A percentile compares a stretch with the other conserved stretches of the same genome.
phyloP scores from a whole-genome alignment of 805 yeast species.

The Candida tibetensis region DNA sequence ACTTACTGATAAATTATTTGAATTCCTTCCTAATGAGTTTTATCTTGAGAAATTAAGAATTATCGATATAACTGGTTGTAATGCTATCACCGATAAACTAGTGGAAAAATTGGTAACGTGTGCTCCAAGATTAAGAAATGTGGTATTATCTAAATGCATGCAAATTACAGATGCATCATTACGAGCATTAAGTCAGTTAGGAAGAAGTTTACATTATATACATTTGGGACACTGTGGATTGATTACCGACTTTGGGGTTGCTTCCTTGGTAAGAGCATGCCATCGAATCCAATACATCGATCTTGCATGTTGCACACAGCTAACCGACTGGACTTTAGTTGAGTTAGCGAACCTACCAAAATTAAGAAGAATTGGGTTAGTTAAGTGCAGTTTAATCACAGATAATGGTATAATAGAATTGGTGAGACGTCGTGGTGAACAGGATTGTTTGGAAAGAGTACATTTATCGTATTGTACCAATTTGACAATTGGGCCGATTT shows the following conservation, averaged over 20 bases:
- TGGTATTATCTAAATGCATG: constrained; percentile 85
- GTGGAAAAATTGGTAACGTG: constrained; percentile 66
- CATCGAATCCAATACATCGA: constrained; percentile 88
- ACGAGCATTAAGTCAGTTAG: constrained; percentile 66
- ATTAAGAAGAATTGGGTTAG: constrained; percentile 87
- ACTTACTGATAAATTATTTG: constrained; percentile 66
- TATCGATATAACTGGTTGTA: constrained; percentile 81
- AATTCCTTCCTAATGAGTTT: constrained; percentile 45
- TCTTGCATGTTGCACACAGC: constrained; percentile 88
- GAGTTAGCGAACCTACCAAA: constrained; percentile 76
- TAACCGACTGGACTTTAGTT: constrained; percentile 77
- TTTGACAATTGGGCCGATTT: constrained; percentile 75
- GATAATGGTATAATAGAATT: constrained; percentile 75
- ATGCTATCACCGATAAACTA: constrained; percentile 73
- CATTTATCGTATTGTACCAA: constrained; percentile 89
- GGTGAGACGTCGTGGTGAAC: constrained; percentile 65
- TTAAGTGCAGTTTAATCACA: constrained; percentile 83
- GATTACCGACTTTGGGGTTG: constrained; percentile 87
- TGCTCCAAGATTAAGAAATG: constrained; percentile 86
- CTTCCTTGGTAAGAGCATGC: constrained; percentile 69
- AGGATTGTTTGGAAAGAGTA: constrained; percentile 85
- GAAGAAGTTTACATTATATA: constrained; percentile 78
- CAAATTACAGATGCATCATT: constrained; percentile 81
- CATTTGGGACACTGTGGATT: constrained; percentile 93
- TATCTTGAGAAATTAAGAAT: constrained; percentile 69